Conservation (phyloP, 345 rosid genomes). For the Viola odorata region DNA sequence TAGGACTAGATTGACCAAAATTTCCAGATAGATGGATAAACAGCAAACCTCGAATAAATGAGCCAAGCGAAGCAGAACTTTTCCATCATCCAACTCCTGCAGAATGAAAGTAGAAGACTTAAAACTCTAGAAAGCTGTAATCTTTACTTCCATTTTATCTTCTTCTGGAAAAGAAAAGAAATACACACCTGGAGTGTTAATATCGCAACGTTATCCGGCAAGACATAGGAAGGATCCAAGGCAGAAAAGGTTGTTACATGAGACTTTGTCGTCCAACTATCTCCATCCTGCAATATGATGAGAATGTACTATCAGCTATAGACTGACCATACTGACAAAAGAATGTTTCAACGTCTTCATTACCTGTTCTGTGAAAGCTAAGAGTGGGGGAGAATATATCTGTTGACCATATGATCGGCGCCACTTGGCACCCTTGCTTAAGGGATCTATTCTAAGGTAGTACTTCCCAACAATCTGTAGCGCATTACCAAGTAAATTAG, state of each 20-base stretch:
- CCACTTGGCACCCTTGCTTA: neutral
- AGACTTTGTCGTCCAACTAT: neutral
- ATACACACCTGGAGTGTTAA: neutral
- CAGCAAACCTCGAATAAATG: neutral
- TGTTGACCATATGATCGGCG: neutral
- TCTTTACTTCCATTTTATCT: neutral
- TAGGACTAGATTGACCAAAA: neutral
- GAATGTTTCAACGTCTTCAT: neutral
- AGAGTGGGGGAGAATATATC: neutral
- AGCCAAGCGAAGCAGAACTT: neutral
- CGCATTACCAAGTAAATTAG: neutral
- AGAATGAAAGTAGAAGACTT: neutral
- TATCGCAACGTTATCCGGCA: neutral
- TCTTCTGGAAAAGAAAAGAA: neutral
- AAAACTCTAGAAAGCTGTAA: neutral
- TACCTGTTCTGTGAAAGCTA: neutral
- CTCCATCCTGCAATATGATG: neutral
- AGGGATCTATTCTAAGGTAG: neutral
- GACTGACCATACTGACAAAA: neutral
- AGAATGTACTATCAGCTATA: neutral
- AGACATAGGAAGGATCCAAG: neutral
- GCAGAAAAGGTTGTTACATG: neutral
- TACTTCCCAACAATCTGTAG: neutral
- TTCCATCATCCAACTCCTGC: slow-evolving; percentile 3
- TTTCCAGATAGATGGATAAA: neutral